Percentiles rank a stretch among this genome's conserved stretches.
phyloP scores from a whole-genome alignment of 2,329 filamentous ascomycete species.

The Colletotrichum noveboracense region DNA sequence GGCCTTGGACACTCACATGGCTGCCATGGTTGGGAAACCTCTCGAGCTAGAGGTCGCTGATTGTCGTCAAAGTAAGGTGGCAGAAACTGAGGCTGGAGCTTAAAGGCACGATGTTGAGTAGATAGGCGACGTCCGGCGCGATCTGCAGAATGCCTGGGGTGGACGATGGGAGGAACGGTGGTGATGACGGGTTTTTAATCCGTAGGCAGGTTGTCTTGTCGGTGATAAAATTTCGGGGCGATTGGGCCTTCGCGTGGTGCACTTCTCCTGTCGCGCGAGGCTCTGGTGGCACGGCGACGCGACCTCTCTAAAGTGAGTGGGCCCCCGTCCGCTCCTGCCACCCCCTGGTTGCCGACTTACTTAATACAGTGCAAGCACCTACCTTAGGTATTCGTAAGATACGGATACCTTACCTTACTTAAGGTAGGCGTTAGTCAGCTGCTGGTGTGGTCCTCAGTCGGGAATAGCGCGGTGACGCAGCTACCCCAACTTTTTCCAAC shows the following conservation, averaged over 20 bases:
- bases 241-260: not conserved
- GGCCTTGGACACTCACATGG: slow-evolving; percentile 12
- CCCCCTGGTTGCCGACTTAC: not conserved
- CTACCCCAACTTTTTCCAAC: not conserved
- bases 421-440: not conserved
- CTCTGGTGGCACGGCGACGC: slow-evolving; percentile 19
- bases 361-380: not conserved
- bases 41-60: not conserved
- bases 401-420: too few species aligned
- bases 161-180: not conserved
- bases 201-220: not conserved
- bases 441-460: not conserved
- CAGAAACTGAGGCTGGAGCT: not conserved
- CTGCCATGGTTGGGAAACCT: slow-evolving; percentile 17
- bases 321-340: not conserved
- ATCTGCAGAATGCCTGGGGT: not conserved
- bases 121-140: not conserved
- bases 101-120: not conserved
- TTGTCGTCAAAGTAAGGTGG: not conserved
- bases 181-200: not conserved
- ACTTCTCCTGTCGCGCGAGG: slow-evolving; percentile 17
- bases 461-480: not conserved
- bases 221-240: slow-evolving; percentile 17
- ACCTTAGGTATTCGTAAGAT: too few species aligned
- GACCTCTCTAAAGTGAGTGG: slow-evolving; percentile 21